A percentile compares a stretch with the other conserved stretches of the same genome.
Evolutionary conservation across 1,284 basidiomycete genomes (phyloP).

Genomic region (Gomphus sp.): DNA sequence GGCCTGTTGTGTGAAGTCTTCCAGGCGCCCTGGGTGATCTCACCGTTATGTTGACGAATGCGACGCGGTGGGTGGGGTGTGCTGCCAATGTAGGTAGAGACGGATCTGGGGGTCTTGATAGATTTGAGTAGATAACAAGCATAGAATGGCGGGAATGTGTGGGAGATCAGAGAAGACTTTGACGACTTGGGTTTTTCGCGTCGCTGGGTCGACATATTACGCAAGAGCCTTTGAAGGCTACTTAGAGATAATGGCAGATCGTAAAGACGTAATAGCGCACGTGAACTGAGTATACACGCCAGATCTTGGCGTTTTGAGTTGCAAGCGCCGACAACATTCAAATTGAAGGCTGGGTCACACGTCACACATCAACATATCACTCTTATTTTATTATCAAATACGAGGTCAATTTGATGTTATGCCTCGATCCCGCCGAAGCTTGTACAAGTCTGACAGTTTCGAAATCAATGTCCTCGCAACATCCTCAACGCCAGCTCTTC

Average conservation of each 20-base stretch:
- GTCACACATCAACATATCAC: too few species aligned
- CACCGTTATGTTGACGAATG: constrained; percentile 81
- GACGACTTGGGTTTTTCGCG: constrained; percentile 12
- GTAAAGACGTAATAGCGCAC: background rate
- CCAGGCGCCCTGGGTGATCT: constrained; percentile 64
- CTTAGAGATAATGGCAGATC: background rate
- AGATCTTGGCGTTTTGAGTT: background rate
- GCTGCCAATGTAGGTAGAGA: constrained; percentile 73
- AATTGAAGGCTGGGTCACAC: too few species aligned
- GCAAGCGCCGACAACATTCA: too few species aligned
- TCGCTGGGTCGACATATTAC: background rate
- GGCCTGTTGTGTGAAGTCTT: constrained; percentile 67
- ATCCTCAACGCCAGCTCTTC: constrained; percentile 42
- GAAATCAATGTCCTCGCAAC: constrained; percentile 17
- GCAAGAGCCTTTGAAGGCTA: background rate
- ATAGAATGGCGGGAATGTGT: constrained; percentile 72
- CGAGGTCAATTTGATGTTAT: too few species aligned
- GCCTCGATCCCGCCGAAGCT: too few species aligned
- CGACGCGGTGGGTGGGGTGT: constrained; percentile 75
- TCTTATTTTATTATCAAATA: too few species aligned
- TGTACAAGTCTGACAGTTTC: background rate
- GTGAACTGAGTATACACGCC: background rate
- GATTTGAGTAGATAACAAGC: constrained; percentile 84
- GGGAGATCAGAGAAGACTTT: constrained; percentile 32
- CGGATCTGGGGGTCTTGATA: constrained; percentile 42